These are phyloP conservation scores for Centella asiatica DNA, from an alignment of 129 eudicot genomes.

Conservation along the genomic window DNA sequence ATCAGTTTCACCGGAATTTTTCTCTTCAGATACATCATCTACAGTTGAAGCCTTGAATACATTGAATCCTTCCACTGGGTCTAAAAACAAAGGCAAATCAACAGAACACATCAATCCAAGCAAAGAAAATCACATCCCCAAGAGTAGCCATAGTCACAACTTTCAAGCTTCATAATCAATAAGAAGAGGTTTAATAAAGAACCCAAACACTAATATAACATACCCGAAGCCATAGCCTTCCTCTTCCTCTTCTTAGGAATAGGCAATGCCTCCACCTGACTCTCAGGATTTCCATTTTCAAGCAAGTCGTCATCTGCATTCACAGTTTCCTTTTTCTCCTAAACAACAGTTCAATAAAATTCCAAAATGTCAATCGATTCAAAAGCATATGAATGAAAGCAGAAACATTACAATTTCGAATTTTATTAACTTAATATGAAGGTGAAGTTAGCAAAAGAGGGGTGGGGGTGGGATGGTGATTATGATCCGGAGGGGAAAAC, in stretches of 20 bases:
- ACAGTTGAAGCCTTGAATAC: slow-evolving; percentile 60
- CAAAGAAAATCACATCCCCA: too few species aligned
- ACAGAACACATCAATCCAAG: slow-evolving; percentile 12
- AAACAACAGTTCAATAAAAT: slow-evolving; percentile 10
- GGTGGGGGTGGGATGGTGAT: too few species aligned
- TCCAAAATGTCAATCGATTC: slow-evolving; percentile 7
- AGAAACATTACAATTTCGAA: background rate
- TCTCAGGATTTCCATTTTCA: slow-evolving; percentile 27
- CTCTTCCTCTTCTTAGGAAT: slow-evolving; percentile 64
- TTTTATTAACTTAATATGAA: too few species aligned
- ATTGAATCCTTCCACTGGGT: slow-evolving; percentile 67
- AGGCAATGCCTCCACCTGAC: slow-evolving; percentile 22
- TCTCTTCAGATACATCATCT: slow-evolving; percentile 28
- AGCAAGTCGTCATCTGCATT: slow-evolving; percentile 21
- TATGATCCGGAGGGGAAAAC: background rate
- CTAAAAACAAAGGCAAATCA: slow-evolving; percentile 22
- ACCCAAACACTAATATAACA: background rate
- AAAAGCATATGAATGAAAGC: background rate
- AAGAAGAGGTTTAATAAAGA: background rate
- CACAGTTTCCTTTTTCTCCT: slow-evolving; percentile 53
- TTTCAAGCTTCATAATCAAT: background rate
- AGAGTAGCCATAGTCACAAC: background rate
- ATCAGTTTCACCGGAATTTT: slow-evolving; percentile 28
- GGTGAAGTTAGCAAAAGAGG: too few species aligned
- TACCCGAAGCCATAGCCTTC: slow-evolving; percentile 42